Conservation (phyloP, 2,329 filamentous ascomycete species). For the Orbilia javanica region DNA sequence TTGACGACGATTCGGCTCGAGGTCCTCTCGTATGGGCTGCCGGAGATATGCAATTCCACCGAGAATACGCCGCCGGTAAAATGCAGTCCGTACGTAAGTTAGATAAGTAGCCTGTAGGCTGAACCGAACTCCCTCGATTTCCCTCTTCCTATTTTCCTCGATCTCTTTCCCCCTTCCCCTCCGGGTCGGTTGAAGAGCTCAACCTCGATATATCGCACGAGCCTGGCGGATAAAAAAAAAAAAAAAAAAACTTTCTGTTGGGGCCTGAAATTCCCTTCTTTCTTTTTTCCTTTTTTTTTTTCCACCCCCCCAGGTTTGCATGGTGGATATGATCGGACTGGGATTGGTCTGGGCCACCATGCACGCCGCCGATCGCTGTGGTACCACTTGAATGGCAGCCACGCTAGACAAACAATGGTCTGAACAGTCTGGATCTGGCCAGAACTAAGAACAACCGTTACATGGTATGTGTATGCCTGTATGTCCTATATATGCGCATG, state of each 20-base stretch:
- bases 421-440: conserved; percentile 19
- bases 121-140: conserved; percentile 19
- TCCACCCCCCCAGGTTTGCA: background rate
- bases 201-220: conserved; percentile 4
- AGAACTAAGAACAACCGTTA: conserved; percentile 19
- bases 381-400: conserved; percentile 14
- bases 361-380: conserved; percentile 37
- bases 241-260: conserved; percentile 14
- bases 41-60: conserved; percentile 29
- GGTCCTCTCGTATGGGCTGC: conserved; percentile 13
- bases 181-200: conserved; percentile 5
- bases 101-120: too few species aligned
- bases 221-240: conserved; percentile 6
- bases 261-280: conserved; percentile 15
- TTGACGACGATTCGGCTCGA: conserved; percentile 6
- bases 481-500: background rate
- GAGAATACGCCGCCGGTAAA: conserved; percentile 29
- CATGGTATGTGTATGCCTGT: background rate
- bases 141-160: background rate
- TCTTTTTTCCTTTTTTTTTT: too few species aligned
- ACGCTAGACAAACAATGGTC: conserved; percentile 15
- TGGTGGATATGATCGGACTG: background rate
- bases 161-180: background rate
- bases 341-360: conserved; percentile 37
- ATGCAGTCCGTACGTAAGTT: conserved; percentile 3